Conservation (phyloP, 345 rosid species). For the Eucalyptus sp. region DNA sequence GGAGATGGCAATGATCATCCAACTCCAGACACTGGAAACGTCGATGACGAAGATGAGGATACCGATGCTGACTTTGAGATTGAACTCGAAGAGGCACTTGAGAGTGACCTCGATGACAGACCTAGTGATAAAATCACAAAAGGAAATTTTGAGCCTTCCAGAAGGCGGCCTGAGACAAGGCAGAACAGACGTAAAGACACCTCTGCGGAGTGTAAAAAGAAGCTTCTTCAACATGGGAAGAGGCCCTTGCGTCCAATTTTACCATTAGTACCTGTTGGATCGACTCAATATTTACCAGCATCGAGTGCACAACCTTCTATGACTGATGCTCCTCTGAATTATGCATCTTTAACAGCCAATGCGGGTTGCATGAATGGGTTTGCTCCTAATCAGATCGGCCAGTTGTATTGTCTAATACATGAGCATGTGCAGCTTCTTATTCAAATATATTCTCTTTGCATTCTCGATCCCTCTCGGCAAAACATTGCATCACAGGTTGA, state of each 20-base stretch:
- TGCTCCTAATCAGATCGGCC: conserved; percentile 55
- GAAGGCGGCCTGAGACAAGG: conserved; percentile 69
- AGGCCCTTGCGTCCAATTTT: conserved; percentile 74
- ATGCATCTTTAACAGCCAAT: conserved; percentile 8
- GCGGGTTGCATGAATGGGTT: conserved; percentile 40
- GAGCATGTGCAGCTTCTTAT: conserved; percentile 91
- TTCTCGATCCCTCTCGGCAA: conserved; percentile 63
- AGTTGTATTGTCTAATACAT: conserved; percentile 62
- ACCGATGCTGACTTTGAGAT: conserved; percentile 89
- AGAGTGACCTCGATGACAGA: conserved; percentile 69
- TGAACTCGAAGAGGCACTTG: conserved; percentile 86
- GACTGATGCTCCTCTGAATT: conserved; percentile 8
- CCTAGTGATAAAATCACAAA: conserved; percentile 17
- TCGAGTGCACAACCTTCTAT: conserved; percentile 8
- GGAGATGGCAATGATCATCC: conserved; percentile 37
- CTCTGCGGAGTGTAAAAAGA: conserved; percentile 26
- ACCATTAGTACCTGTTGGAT: conserved; percentile 44
- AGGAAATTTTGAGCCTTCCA: conserved; percentile 11
- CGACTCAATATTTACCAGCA: conserved; percentile 6
- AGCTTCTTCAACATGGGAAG: conserved; percentile 43
- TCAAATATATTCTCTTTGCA: conserved; percentile 74
- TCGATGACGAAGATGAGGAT: conserved; percentile 79
- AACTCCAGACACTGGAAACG: conserved; percentile 17
- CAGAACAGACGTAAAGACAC: conserved; percentile 57
- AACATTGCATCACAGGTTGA: conserved; percentile 56